Evolutionary conservation across 345 rosid species (phyloP).

Genomic region (Anastatica hierochuntica): DNA sequence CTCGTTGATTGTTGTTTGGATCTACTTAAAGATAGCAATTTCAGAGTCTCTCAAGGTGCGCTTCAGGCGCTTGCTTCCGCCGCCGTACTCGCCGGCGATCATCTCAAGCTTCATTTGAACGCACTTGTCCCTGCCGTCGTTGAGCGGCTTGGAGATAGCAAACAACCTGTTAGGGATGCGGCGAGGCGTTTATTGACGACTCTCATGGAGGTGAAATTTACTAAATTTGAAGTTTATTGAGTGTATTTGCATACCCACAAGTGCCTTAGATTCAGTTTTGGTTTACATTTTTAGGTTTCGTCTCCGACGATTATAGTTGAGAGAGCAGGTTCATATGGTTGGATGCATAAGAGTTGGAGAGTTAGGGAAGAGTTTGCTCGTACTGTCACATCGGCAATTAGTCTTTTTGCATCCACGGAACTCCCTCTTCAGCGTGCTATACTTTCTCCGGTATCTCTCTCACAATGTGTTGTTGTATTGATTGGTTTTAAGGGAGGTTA

Average conservation of each 20-base stretch:
- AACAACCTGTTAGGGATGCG: conserved; percentile 94
- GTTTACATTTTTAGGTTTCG: conserved; percentile 53
- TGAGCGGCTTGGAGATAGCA: conserved; percentile 79
- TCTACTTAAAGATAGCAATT: conserved; percentile 93
- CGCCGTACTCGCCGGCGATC: conserved; percentile 91
- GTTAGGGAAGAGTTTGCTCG: conserved; percentile 91
- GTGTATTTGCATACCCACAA: not conserved
- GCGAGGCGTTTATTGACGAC: conserved; percentile 88
- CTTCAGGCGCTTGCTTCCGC: conserved; percentile 96
- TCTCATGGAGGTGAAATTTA: conserved; percentile 78
- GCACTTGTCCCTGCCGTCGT: conserved; percentile 92
- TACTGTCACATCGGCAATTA: conserved; percentile 84
- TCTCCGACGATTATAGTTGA: conserved; percentile 96
- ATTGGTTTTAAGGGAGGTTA: not conserved
- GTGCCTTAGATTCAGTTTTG: not conserved
- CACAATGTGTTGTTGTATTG: not conserved
- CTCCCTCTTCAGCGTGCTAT: conserved; percentile 95
- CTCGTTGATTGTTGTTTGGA: conserved; percentile 92
- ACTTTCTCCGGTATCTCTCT: conserved; percentile 64
- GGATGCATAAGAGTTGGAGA: conserved; percentile 97
- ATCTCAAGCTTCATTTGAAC: conserved; percentile 85
- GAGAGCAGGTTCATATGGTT: conserved; percentile 94
- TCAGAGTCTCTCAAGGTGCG: conserved; percentile 87
- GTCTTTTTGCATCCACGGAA: conserved; percentile 88
- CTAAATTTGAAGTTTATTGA: not conserved